Evolutionary conservation across 2,329 filamentous ascomycete genomes (phyloP), one percentile per base, ranked within the genome.

Genomic region (Macrophomina phaseolina): DNA sequence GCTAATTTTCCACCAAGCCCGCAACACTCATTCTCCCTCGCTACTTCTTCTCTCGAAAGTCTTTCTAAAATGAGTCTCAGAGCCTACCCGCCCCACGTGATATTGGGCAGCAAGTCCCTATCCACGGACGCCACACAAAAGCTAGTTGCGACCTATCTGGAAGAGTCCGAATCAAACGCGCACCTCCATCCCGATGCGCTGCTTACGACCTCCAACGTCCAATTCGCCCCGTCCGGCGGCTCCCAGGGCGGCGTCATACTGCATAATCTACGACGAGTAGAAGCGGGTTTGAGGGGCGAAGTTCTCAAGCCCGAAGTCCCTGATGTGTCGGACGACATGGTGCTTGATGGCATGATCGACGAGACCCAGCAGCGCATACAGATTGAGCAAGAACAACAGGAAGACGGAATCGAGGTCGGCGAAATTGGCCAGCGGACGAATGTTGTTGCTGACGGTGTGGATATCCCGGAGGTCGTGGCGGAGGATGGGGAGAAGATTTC

Each of bases 181-280:
- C 77, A 82, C 71, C 76, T 84, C 7, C 83, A 85, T 71, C 83
- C 83, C 0, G 82, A 84, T 68, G 79, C 81, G 46, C 74, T 80
- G 56, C 78, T 84, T 49, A 79, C 76, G 16, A 73, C 78, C 9
- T 75, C 75, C 30, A 81, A 81, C 52, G 77, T 83, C 6, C 73
- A 74, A 12, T 82, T 81, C 71, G 75, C 77, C 28, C 76, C 81
- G 16, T 74, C 80, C 55, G 77, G 78, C 56, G 82, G 82, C 1
- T 76, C 81, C 0, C 73, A 71, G 18, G 82, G 83, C 51, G 81
- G 82, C 7, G 76, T 86, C n/a, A 78, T 81, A 14, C 77, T 87
- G 63, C 83, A 85, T 72, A 84, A 86, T 70, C 73, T 87, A 53
- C 78, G 81, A 45, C 80, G 85, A 56, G 81, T 87, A 8, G 83